Base-by-base conservation (phyloP, 192 early-diverging fungal genomes). In the Gamsiella multidivaricata region DNA sequence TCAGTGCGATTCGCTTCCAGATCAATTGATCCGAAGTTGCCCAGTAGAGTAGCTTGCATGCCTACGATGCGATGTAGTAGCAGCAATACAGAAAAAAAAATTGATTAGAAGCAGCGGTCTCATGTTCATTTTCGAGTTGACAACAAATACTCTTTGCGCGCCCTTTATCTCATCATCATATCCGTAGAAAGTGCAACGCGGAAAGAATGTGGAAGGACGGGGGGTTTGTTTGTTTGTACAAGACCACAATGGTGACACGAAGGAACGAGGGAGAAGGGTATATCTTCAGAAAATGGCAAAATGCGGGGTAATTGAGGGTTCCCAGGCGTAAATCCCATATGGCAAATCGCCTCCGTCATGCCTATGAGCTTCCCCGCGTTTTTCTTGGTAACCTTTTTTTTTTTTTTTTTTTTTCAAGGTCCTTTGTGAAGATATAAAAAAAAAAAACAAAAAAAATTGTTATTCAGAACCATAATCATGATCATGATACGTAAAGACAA, bases 1-100 rank as follows among this genome's bases (percentile, higher is more conserved):
- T 61, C 43, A 76, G 53, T 5, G 72, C 72, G 15, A 76, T 61
- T 10, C 62, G 56, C 22, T 67, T 76, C 72, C 72, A 76, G 42
- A 76, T 66, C 11, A 36, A 68, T 37, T 76, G 72, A 57, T 76
- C 72, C 23, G 72, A 76, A 10, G 72, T 76, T 6, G 72, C 72
- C 53, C 65, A 61, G 51, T 61, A 61, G 20, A 76, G 72, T 5
- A 76, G 36, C 22, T 67, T 67, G 42, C 65, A 67, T 18, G 72
- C 31, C 72, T 76, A 43, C n/a, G n/a, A n/a, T n/a, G n/a, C n/a
- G n/a, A n/a, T n/a, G n/a, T n/a, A n/a, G n/a, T n/a, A n/a, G n/a
- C n/a, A n/a, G n/a, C n/a, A n/a, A n/a, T n/a, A n/a, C n/a, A n/a
- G n/a, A n/a, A n/a, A n/a, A n/a, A n/a, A n/a, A n/a, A n/a, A n/a